Percentiles rank a stretch among this genome's conserved stretches.
Evolutionary conservation across 257 asterid genomes (phyloP).

Genomic region (Rhazya stricta): DNA sequence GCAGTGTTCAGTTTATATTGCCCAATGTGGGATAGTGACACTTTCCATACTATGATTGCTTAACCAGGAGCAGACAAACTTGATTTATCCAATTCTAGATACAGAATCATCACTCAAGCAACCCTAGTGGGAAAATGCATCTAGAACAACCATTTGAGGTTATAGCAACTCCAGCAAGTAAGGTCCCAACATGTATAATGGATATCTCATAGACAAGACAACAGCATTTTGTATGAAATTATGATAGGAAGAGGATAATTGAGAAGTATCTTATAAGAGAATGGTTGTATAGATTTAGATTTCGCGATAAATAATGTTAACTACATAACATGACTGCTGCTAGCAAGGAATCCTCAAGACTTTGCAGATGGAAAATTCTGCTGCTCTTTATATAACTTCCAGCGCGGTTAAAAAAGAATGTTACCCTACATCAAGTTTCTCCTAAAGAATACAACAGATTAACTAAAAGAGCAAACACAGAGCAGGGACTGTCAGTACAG

Average conservation of each 20-base stretch:
- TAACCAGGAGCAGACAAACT: too few species aligned
- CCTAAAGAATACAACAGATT: constrained; percentile 10
- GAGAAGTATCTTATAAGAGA: background rate
- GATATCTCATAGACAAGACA: background rate
- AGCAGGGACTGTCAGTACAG: background rate
- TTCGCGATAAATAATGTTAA: background rate
- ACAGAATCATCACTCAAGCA: too few species aligned
- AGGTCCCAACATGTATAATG: too few species aligned
- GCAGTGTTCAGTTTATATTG: too few species aligned
- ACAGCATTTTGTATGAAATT: background rate
- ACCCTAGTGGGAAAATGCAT: too few species aligned
- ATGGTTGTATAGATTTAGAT: background rate
- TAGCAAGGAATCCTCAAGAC: background rate
- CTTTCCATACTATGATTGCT: too few species aligned
- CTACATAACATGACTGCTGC: background rate
- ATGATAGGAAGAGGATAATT: background rate
- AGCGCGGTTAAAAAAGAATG: constrained; percentile 1
- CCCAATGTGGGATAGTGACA: background rate
- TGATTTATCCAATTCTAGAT: too few species aligned
- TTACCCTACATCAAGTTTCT: constrained; percentile 6
- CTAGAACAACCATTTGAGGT: too few species aligned
- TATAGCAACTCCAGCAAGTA: too few species aligned
- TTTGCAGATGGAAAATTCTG: background rate
- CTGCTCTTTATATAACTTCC: background rate
- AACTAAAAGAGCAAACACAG: background rate